Percentiles rank a stretch among this genome's conserved stretches.
Conservation (phyloP, 495 filamentous ascomycete genomes). For the Amphirosellinia nigrospora region DNA sequence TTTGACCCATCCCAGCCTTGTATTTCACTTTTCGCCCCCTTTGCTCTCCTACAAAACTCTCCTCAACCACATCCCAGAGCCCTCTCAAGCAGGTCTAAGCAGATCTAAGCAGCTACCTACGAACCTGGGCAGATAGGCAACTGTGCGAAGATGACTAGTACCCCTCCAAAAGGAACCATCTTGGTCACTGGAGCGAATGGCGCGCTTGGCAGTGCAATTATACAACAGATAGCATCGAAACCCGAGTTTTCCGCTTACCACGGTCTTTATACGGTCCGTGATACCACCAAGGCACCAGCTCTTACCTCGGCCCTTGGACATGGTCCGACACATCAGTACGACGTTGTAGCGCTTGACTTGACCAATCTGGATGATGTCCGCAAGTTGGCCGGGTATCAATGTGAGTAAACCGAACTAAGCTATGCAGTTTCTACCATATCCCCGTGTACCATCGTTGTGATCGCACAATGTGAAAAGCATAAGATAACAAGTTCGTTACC, state of each 20-base stretch:
- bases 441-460: too few species aligned
- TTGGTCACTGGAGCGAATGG: conserved; percentile 37
- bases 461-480: conserved; percentile 38
- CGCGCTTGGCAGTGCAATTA: conserved; percentile 54
- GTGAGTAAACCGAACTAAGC: conserved; percentile 9
- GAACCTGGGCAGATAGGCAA: background rate
- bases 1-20: background rate
- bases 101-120: background rate
- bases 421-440: too few species aligned
- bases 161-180: conserved; percentile 23
- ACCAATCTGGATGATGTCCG: conserved; percentile 25
- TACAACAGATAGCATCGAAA: conserved; percentile 49
- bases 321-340: conserved; percentile 25
- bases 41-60: background rate
- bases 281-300: conserved; percentile 37
- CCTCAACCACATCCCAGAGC: background rate
- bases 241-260: conserved; percentile 42
- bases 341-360: conserved; percentile 28
- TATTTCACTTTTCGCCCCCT: background rate
- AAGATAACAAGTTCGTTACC: conserved; percentile 44
- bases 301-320: conserved; percentile 38
- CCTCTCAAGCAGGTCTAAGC: background rate
- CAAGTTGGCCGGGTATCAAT: conserved; percentile 26
- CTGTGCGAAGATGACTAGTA: background rate
- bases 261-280: conserved; percentile 45